Base-by-base conservation (phyloP, 73 alveolate species). In the Tetrahymena borealis region DNA sequence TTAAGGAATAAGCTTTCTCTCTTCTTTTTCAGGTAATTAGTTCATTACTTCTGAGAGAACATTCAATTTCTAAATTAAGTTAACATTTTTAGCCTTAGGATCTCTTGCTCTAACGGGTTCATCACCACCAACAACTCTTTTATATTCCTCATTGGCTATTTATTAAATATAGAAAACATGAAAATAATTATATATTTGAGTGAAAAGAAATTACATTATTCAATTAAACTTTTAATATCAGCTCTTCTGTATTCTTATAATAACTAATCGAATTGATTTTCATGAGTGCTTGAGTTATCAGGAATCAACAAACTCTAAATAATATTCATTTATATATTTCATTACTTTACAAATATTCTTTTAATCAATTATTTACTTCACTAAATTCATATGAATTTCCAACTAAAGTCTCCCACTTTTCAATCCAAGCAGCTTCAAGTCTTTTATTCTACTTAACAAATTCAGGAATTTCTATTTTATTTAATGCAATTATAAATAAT, bases 201-300 rank as follows among this genome's bases (percentile, higher is more conserved):
- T n/a, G 9, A 35, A 60, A 6, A 12, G 28, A 5, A 7, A 32
- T 91, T 94, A 92, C 95, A 91, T 37, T 94, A 79, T 32, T 94
- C 97, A 37, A 94, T 94, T 93, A 94, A 90, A 4, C 8, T 38
- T 36, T 96, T 95, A 16, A 94, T 91, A 28, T 91, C 78, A 4
- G 78, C 96, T 78, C 94, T 97, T 92, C 93, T 92, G 39, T 94
- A 91, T 32, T 90, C 94, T 39, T 96, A 38, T 33, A 96, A 92
- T 85, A 96, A 90, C 42, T 96, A 96, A 20, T 96, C 98, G 42
- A 96, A 96, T 42, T 94, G 90, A 11, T 95, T 96, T 28, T 96
- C 98, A 38, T 93, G 11, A 18, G 38, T 90, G 77, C 91, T 78
- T 11, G 94, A 90, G 15, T 94, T 92, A 1, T 90, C 93, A 12